Evolutionary conservation across 2,329 filamentous ascomycete genomes (phyloP).

Genomic region (Knufia fluminis): DNA sequence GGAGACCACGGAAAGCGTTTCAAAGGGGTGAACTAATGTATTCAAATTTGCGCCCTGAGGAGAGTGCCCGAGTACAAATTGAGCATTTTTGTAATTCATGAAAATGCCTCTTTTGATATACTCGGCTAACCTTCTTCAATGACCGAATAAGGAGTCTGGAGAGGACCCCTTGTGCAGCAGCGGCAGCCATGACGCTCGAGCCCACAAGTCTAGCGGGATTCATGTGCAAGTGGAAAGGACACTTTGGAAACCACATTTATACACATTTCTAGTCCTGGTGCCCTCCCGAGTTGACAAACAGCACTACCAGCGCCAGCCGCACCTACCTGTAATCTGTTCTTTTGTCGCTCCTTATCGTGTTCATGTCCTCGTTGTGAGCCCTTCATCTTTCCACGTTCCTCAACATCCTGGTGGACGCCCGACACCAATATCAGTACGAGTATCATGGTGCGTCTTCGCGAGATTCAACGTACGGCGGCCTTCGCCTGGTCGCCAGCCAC

Average conservation of each 20-base stretch:
- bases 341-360: slow-evolving; percentile 7
- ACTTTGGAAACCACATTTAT: not conserved
- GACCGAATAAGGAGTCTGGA: not conserved
- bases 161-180: not conserved
- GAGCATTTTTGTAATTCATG: too few species aligned
- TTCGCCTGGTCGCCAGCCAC: slow-evolving; percentile 92
- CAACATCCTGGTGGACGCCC: slow-evolving; percentile 5
- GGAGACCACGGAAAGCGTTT: too few species aligned
- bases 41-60: too few species aligned
- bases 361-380: slow-evolving; percentile 9
- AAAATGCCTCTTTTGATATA: not conserved
- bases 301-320: not conserved
- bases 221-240: slow-evolving; percentile 6
- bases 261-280: not conserved
- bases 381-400: slow-evolving; percentile 11
- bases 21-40: too few species aligned
- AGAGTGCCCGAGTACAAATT: too few species aligned
- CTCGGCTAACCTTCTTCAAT: slow-evolving; percentile 5
- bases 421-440: slow-evolving; percentile 25
- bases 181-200: slow-evolving; percentile 9
- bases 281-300: not conserved
- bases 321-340: not conserved
- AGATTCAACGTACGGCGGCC: slow-evolving; percentile 91
- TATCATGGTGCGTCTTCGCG: slow-evolving; percentile 95
- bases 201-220: slow-evolving; percentile 6